Conservation (phyloP, 352 stramenopile genomes). For the Blastocystis sp. region DNA sequence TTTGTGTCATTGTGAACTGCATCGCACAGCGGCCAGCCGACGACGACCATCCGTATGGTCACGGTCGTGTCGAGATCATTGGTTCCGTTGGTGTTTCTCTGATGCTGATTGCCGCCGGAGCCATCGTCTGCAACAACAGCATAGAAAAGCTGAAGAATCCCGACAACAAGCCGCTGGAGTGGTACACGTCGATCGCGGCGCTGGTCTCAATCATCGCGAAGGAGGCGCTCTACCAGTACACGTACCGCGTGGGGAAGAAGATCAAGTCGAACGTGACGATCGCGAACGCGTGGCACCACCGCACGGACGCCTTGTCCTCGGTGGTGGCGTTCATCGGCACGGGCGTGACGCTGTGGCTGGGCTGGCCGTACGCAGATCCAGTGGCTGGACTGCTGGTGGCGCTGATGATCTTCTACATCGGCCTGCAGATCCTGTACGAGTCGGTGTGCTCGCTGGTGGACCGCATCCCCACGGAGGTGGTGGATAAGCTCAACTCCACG, state of each 20-base stretch:
- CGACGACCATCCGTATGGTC: constrained; percentile 70
- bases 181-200: constrained; percentile 61
- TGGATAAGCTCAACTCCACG: constrained; percentile 26
- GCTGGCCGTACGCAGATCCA: constrained; percentile 55
- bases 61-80: constrained; percentile 77
- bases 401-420: constrained; percentile 76
- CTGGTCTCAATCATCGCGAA: constrained; percentile 72
- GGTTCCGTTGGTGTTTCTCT: constrained; percentile 73
- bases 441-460: constrained; percentile 61
- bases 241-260: constrained; percentile 70
- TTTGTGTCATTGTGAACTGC: constrained; percentile 73
- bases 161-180: neutral
- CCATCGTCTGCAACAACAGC: constrained; percentile 68
- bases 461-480: neutral
- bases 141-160: constrained; percentile 61
- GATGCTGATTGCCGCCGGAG: constrained; percentile 69
- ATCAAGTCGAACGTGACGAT: constrained; percentile 72
- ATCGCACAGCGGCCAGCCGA: constrained; percentile 72
- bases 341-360: neutral
- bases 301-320: constrained; percentile 77
- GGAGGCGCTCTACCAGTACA: constrained; percentile 72
- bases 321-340: constrained; percentile 67
- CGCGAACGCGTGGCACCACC: constrained; percentile 80
- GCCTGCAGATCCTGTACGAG: constrained; percentile 71
- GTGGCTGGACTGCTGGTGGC: constrained; percentile 72